Evolutionary conservation across 169 alveolate genomes (phyloP), one percentile per base, ranked within the genome.

Genomic region (Blepharisma undulans): DNA sequence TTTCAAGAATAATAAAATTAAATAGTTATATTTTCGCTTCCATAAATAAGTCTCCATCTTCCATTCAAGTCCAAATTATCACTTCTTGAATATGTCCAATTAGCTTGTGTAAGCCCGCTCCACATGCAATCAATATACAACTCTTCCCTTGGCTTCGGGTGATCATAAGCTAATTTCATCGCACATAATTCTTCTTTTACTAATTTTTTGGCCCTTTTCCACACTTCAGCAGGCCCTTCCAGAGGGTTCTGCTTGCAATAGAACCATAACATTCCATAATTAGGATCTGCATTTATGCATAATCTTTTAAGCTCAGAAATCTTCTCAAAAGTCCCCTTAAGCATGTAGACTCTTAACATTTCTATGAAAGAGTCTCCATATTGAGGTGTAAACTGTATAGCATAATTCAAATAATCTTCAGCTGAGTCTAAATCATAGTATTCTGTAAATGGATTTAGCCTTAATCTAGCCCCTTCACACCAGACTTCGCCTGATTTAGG

Each of bases 401-500:
- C 96, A 72, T 89, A 93, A 21, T 93, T 91, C 22, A 93, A 90
- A 78, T 91, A 93, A 32, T 91, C 59, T 87, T 79, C 90, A 22
- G 96, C 94, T 59, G 88, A 91, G 29, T 82, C 71, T 30, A 93
- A 25, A 32, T 93, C 91, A 77, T 60, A 91, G 25, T 87, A 61
- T 18, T 33, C 76, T 21, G 91, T 74, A 72, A 81, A 33, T 22
- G 96, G 92, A 36, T 92, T 82, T 81, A 93, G 66, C 21, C 72
- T 76, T 21, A 93, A 71, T 66, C 96, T 74, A 2, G 96, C 96
- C 21, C 96, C 96, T 89, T 93, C 96, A 74, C 95, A 93, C 95
- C 95, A 93, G 4, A 93, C 95, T 84, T 93, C 95, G n/a, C 95
- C 95, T 22, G 94, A 90, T 82, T 93, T 93, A 12, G 95, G 95